Conservation (phyloP, 2,329 filamentous ascomycete genomes). For the Colletotrichum scovillei region DNA sequence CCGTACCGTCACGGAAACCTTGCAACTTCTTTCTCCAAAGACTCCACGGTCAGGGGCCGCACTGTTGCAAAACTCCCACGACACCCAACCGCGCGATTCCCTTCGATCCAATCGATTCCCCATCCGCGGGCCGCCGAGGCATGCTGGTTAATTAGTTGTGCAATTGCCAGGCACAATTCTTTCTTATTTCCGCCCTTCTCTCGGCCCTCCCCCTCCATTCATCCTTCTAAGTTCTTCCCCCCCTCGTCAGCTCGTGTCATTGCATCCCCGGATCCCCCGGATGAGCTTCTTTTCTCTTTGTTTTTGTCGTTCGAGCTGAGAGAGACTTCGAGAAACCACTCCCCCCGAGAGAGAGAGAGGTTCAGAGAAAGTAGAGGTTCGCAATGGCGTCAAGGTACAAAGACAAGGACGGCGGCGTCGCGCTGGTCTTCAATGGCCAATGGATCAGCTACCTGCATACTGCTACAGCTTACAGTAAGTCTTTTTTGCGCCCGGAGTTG, state of each 20-base stretch:
- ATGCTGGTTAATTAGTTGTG: neutral
- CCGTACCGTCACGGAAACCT: neutral
- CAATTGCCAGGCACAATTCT: neutral
- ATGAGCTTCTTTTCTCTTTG: conserved; percentile 39
- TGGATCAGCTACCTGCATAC: conserved; percentile 95
- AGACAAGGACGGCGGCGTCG: conserved; percentile 71
- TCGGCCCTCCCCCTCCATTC: neutral
- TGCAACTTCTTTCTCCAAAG: neutral
- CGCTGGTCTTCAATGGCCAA: conserved; percentile 80
- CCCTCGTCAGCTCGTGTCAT: conserved; percentile 13
- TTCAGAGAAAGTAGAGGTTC: neutral
- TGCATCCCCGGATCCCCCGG: conserved; percentile 43
- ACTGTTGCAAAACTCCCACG: neutral
- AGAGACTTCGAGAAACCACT: neutral
- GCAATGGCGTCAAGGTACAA: conserved; percentile 66
- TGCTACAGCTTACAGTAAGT: conserved; percentile 79
- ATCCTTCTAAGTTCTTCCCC: neutral
- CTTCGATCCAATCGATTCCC: conserved; percentile 3
- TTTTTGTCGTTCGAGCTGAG: conserved; percentile 25
- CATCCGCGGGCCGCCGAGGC: conserved; percentile 20
- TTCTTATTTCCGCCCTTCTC: neutral
- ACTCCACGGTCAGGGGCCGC: conserved; percentile 4
- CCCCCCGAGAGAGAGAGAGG: neutral
- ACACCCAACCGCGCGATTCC: conserved; percentile 10
- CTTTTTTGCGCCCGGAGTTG: neutral